Percentiles rank a stretch among this genome's conserved stretches.
These are phyloP conservation scores for Pyricularia sp. DNA, from an alignment of 2,329 filamentous ascomycete genomes.

Conservation along the genomic window DNA sequence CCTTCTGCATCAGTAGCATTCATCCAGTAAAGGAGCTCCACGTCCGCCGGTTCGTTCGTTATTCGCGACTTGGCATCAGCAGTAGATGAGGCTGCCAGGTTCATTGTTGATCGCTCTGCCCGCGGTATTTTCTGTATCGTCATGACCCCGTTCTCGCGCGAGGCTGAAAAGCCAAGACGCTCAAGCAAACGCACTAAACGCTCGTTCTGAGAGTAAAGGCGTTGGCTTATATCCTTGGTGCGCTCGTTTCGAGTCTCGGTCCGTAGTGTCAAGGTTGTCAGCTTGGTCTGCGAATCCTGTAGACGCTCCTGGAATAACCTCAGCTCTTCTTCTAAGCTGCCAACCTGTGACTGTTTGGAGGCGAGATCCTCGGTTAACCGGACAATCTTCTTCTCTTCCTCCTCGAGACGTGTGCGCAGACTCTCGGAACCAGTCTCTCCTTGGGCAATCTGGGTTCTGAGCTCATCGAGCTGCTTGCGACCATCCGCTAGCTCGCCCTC, in stretches of 20 bases:
- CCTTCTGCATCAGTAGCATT: constrained; percentile 49
- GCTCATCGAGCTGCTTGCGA: constrained; percentile 52
- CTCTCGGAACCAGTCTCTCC: constrained; percentile 75
- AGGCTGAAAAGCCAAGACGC: constrained; percentile 71
- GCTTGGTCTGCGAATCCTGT: constrained; percentile 36
- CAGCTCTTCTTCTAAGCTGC: constrained; percentile 64
- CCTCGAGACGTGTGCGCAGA: constrained; percentile 59
- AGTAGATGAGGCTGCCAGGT: not conserved
- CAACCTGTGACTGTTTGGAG: constrained; percentile 61
- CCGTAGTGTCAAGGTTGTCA: constrained; percentile 38
- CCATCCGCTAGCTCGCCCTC: constrained; percentile 49
- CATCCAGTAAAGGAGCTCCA: constrained; percentile 74
- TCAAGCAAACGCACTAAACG: constrained; percentile 74
- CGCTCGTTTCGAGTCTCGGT: constrained; percentile 58
- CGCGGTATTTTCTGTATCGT: constrained; percentile 58
- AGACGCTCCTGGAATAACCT: constrained; percentile 54
- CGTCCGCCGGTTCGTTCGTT: constrained; percentile 49
- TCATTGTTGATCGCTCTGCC: constrained; percentile 36
- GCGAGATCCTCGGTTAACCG: constrained; percentile 58
- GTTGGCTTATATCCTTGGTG: constrained; percentile 73
- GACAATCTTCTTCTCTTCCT: constrained; percentile 60
- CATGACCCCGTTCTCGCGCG: constrained; percentile 60
- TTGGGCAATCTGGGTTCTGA: constrained; percentile 62
- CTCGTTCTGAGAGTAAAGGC: constrained; percentile 72
- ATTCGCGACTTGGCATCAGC: constrained; percentile 22